Base-by-base conservation (phyloP, 495 filamentous ascomycete species). In the Penicillium roqueforti region DNA sequence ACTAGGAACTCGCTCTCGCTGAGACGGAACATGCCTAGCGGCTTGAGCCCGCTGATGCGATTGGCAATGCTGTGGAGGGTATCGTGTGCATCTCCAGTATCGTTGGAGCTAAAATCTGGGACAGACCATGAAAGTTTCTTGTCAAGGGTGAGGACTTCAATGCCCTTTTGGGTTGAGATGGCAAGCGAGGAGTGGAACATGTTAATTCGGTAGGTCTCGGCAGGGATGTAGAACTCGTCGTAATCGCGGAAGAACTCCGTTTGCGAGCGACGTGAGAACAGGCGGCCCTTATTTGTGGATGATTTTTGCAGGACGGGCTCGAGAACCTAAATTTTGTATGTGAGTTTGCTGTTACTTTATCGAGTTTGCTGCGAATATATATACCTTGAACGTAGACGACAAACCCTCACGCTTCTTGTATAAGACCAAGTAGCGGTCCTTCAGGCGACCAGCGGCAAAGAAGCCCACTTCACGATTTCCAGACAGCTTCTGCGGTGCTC, bases 191-290 rank as follows among this genome's bases (percentile, higher is more conserved):
- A 86, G 68, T 96, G 89, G 80, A 97, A 97, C 42, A 99, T 82
- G 72, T 97, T 96, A 62, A 99, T 88, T 23, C 87, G 86, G 69
- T 87, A 96, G 65, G 89, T 93, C 66, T 99, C 93, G n/a, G 89
- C 85, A 6, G 93, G 92, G 58, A 99, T 92, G 72, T 97, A 99
- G 71, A 99, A 99, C 50, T 97, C 92, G 72, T 96, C 93, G 62
- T 89, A 99, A 62, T 97, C 93, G 55, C 95, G 85, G 83, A 97
- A 97, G 67, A 92, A 93, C 61, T 97, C 93, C 4, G 93, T 97
- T 53, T 80, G 84, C 11, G 91, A 89, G 23, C 79, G 80, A 32
- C 75, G 74, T 1, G 81, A 73, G 26, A 85, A 87, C 36, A 96
- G 75, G 8, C 88, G 82, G 20, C 79, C 79, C 54, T 84, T 87